Evolutionary conservation across 192 early-diverging fungal genomes (phyloP).

Genomic region (Coemansia sp.): DNA sequence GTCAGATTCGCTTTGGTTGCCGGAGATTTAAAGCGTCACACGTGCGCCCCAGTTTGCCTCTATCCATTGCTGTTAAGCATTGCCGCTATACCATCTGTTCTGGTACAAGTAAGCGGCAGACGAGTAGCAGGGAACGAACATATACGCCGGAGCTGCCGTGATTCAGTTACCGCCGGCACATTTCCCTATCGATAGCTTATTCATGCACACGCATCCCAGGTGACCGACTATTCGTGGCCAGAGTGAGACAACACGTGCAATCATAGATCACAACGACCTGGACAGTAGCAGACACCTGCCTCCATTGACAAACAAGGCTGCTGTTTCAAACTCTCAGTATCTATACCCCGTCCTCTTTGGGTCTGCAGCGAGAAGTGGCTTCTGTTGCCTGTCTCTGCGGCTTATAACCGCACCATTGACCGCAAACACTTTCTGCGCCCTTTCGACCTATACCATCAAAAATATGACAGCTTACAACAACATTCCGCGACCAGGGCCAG

Average conservation of each 20-base stretch:
- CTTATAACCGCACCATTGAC: not conserved
- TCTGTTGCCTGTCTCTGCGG: not conserved
- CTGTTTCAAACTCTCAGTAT: not conserved
- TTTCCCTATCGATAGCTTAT: not conserved
- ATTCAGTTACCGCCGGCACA: not conserved
- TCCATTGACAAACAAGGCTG: not conserved
- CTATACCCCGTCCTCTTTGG: not conserved
- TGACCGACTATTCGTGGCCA: not conserved
- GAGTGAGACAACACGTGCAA: conserved; percentile 1
- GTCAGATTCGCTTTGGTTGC: not conserved
- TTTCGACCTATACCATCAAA: not conserved
- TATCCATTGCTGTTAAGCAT: not conserved
- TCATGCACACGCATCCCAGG: not conserved
- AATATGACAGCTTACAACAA: not conserved
- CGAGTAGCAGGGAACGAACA: not conserved
- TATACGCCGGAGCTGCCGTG: not conserved
- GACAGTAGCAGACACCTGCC: not conserved
- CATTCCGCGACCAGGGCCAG: not conserved
- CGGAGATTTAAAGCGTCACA: not conserved
- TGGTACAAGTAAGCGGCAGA: not conserved
- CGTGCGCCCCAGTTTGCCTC: not conserved
- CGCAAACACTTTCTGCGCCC: not conserved
- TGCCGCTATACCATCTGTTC: not conserved
- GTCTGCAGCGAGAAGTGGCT: not conserved
- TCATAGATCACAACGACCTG: not conserved